These are phyloP conservation scores for Nicotiana sylvestris DNA, from an alignment of 257 asterid genomes.

Conservation along the genomic window DNA sequence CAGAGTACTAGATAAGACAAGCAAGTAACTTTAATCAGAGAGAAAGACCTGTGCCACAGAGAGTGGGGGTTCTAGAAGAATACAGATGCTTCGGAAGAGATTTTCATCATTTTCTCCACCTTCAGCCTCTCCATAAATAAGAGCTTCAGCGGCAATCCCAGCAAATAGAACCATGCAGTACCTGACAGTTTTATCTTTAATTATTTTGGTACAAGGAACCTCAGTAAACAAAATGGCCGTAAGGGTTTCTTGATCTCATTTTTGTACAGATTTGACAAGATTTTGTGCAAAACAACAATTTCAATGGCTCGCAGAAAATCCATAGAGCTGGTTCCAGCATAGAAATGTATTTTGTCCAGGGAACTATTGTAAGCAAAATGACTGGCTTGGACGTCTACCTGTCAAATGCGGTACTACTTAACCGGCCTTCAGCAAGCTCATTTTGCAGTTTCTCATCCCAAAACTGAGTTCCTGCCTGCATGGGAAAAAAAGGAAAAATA, in stretches of 20 bases:
- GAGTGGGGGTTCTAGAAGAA: slow-evolving; percentile 86
- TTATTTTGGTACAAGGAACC: slow-evolving; percentile 15
- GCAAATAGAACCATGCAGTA: slow-evolving; percentile 98
- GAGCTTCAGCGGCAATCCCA: slow-evolving; percentile 98
- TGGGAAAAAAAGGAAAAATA: background rate
- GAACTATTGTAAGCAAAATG: slow-evolving; percentile 9
- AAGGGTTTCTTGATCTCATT: background rate
- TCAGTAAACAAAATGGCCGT: background rate
- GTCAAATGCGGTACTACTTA: slow-evolving; percentile 91
- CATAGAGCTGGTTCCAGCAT: background rate
- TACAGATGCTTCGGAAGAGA: slow-evolving; percentile 67
- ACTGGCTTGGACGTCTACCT: slow-evolving; percentile 39
- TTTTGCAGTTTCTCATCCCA: slow-evolving; percentile 92
- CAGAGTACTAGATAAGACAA: background rate
- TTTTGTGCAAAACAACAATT: background rate
- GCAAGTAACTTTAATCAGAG: slow-evolving; percentile 9
- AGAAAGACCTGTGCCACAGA: slow-evolving; percentile 66
- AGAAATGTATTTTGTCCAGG: background rate
- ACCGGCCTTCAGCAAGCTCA: slow-evolving; percentile 84
- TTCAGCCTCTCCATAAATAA: slow-evolving; percentile 87
- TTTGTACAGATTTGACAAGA: background rate
- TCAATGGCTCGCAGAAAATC: background rate
- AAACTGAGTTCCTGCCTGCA: slow-evolving; percentile 98
- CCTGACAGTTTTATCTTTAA: slow-evolving; percentile 33
- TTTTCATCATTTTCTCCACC: slow-evolving; percentile 98